Base-by-base conservation (phyloP, 257 asterid genomes). In the Schizonepeta tenuifolia region DNA sequence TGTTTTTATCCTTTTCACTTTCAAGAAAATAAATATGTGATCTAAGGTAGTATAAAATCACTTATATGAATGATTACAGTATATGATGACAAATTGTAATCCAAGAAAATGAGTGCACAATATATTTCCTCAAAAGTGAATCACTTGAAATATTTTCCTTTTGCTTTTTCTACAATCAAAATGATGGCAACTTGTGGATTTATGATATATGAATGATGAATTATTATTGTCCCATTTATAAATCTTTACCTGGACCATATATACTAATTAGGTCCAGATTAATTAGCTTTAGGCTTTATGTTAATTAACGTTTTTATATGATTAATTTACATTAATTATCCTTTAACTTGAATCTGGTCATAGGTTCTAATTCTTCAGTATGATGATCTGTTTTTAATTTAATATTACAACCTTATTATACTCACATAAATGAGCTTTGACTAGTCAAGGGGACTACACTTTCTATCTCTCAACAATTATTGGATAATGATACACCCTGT, bases 381-480 rank as follows among this genome's bases (percentile, higher is more conserved):
- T 50, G 21, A 50, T 50, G 57, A 50, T 17, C 26, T 22, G 26
- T 6, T 7, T n/a, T 56, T 56, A 22, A 51, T 24, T 56, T 9
- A 56, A 56, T 56, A 26, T 18, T 53, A 46, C 8, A 46, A 3
- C 36, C 62, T n/a, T 55, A 55, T 55, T 54, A 20, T 54, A 54
- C 22, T 63, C 15, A 20, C 22, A 64, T 41, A 40, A 64, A 33
- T 9, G 20, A 11, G 58, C 17, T 69, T 77, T 79, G 84, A 76
- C 84, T 1, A 56, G 88, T 84, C 88, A 84, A 81, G 65, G 68
- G 46, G 2, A 51, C 54, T 47, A 35, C 31, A 59, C 54, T 61
- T 62, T 24, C 14, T 47, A 53, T 50, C 63, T 71, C 69, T 36
- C 22, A 61, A 18, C 78, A 70, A 83, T 84, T 69, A 85, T 78